Evolutionary conservation across 2,329 filamentous ascomycete genomes (phyloP).

Genomic region (Lasiodiplodia hormozganensis): DNA sequence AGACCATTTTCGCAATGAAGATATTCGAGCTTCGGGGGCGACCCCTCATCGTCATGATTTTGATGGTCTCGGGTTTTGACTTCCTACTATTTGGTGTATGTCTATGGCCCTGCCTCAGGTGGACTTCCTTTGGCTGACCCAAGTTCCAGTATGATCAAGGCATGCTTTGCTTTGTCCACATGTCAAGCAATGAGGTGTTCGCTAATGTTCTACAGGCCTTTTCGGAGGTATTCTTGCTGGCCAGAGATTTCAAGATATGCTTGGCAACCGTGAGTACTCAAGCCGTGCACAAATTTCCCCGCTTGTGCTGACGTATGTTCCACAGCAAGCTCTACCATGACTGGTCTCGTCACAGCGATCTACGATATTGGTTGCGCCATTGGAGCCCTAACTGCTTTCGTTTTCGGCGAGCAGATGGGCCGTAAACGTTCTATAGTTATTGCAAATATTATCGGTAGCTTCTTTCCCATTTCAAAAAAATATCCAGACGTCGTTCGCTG

Average conservation of each 20-base stretch:
- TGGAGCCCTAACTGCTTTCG: slow-evolving; percentile 59
- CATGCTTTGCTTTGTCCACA: neutral
- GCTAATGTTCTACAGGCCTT: slow-evolving; percentile 30
- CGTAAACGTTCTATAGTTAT: slow-evolving; percentile 57
- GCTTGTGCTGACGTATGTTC: slow-evolving; percentile 33
- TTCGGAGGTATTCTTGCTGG: slow-evolving; percentile 41
- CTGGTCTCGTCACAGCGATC: slow-evolving; percentile 61
- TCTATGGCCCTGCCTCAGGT: neutral
- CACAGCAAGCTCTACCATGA: slow-evolving; percentile 43
- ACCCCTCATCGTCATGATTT: slow-evolving; percentile 9
- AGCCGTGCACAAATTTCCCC: slow-evolving; percentile 11
- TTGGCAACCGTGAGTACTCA: slow-evolving; percentile 29
- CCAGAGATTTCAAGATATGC: slow-evolving; percentile 38
- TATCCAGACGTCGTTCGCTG: neutral
- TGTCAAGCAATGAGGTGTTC: neutral
- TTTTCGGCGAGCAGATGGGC: slow-evolving; percentile 57
- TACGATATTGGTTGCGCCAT: slow-evolving; percentile 68
- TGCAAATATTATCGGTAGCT: slow-evolving; percentile 50
- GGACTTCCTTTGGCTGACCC: neutral
- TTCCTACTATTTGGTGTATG: slow-evolving; percentile 14
- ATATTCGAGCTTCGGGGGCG: slow-evolving; percentile 14
- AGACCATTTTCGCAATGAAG: neutral
- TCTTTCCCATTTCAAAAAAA: neutral
- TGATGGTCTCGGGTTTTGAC: slow-evolving; percentile 2
- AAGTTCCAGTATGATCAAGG: slow-evolving; percentile 10